Percentiles rank a stretch among this genome's conserved stretches.
These are phyloP conservation scores for Backusella liffmaniae DNA, from an alignment of 192 early-diverging fungal species.

Conservation along the genomic window DNA sequence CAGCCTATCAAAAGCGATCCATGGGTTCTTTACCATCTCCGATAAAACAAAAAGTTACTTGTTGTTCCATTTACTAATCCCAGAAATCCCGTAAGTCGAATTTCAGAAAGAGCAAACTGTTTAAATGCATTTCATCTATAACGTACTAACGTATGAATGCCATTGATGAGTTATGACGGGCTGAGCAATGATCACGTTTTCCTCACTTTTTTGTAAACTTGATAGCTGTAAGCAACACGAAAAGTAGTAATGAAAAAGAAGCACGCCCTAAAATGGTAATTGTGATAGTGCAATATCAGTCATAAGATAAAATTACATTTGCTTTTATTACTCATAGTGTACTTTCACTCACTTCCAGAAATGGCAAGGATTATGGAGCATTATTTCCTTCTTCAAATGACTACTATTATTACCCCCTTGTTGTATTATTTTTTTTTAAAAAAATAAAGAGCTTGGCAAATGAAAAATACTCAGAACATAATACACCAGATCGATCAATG, in stretches of 20 bases:
- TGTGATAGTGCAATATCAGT: neutral
- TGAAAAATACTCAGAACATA: neutral
- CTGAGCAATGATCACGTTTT: neutral
- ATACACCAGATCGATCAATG: neutral
- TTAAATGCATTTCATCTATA: neutral
- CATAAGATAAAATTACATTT: slow-evolving; percentile 1
- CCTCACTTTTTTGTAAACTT: neutral
- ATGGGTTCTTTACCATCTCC: neutral
- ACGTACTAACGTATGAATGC: neutral
- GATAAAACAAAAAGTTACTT: neutral
- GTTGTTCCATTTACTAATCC: neutral
- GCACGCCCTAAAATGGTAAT: neutral
- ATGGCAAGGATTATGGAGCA: neutral
- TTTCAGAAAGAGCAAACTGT: neutral
- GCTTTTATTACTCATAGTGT: slow-evolving; percentile 4
- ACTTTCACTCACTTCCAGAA: slow-evolving; percentile 1
- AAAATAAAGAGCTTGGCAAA: neutral
- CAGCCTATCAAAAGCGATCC: neutral
- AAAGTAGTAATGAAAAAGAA: neutral
- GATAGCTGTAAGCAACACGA: neutral
- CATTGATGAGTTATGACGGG: neutral
- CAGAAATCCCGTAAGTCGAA: neutral
- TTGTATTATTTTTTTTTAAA: neutral
- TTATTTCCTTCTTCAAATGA: neutral
- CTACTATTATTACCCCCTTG: neutral